Percentiles rank a stretch among this genome's conserved stretches.
phyloP scores from a whole-genome alignment of 768 basidiomycete species.

The Calocera cornea region DNA sequence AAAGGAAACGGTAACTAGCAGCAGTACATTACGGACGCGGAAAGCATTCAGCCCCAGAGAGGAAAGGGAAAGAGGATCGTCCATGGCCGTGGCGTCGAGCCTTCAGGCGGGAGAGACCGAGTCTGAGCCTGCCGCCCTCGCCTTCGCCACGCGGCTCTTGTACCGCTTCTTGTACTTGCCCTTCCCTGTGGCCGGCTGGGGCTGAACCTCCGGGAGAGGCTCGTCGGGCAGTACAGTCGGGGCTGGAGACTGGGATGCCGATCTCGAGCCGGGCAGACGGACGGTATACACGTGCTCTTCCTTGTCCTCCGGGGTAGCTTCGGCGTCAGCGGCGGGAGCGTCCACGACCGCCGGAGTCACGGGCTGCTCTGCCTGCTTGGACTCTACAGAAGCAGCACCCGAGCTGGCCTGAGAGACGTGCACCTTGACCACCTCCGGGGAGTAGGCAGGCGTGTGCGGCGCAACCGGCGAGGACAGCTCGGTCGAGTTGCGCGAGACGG shows the following conservation, averaged over 20 bases:
- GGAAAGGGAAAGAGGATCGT: neutral
- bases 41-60: neutral
- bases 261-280: neutral
- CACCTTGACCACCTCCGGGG: neutral
- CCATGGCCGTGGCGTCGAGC: neutral
- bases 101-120: neutral
- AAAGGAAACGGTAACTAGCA: neutral
- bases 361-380: neutral
- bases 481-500: neutral
- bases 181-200: neutral
- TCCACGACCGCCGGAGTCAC: constrained; percentile 11
- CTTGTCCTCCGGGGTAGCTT: neutral
- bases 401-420: constrained; percentile 18
- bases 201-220: neutral
- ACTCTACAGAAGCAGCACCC: neutral
- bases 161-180: neutral
- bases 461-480: neutral
- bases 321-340: neutral
- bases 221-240: neutral
- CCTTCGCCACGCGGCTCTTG: neutral
- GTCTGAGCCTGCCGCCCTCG: neutral
- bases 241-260: neutral
- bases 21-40: neutral
- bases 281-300: neutral
- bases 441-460: neutral